These are phyloP conservation scores for Amanita pseudoporphyria DNA, from an alignment of 768 basidiomycete species.

Conservation along the genomic window DNA sequence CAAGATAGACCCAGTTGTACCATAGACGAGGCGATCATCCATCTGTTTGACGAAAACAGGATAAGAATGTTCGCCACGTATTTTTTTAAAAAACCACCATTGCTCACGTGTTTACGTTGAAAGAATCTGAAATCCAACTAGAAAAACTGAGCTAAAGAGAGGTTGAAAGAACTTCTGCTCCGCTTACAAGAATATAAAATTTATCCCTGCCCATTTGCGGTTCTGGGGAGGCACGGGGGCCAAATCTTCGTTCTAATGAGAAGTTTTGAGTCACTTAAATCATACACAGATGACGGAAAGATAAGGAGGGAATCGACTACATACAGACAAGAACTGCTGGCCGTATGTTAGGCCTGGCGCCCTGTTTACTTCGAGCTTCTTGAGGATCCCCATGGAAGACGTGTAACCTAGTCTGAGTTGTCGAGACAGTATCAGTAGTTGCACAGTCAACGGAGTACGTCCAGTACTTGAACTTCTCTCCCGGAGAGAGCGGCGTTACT, in stretches of 20 bases:
- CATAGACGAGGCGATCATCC: constrained; percentile 76
- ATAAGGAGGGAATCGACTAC: no score
- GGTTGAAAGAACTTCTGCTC: no score
- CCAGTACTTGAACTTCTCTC: no score
- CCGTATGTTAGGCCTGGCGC: constrained; percentile 40
- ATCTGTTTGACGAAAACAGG: constrained; percentile 24
- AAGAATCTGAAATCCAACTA: constrained; percentile 76
- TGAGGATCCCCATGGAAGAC: constrained; percentile 23
- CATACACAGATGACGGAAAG: neutral
- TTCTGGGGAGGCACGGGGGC: constrained; percentile 55
- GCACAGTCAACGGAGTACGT: no score
- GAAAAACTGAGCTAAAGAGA: constrained; percentile 2
- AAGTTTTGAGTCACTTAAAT: constrained; percentile 4
- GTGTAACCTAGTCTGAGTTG: no score
- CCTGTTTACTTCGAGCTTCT: constrained; percentile 43
- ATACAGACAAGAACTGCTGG: constrained; percentile 50
- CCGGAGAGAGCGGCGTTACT: no score
- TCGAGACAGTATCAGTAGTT: no score
- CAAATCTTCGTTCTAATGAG: constrained; percentile 51
- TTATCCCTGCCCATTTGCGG: constrained; percentile 54
- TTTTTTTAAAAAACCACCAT: no score
- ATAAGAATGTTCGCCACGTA: no score
- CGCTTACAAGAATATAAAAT: constrained; percentile 59
- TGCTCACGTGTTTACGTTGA: constrained; percentile 67
- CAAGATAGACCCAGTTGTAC: constrained; percentile 62